phyloP scores from a whole-genome alignment of 441 rosid genomes.

The Mallotus japonicus region DNA sequence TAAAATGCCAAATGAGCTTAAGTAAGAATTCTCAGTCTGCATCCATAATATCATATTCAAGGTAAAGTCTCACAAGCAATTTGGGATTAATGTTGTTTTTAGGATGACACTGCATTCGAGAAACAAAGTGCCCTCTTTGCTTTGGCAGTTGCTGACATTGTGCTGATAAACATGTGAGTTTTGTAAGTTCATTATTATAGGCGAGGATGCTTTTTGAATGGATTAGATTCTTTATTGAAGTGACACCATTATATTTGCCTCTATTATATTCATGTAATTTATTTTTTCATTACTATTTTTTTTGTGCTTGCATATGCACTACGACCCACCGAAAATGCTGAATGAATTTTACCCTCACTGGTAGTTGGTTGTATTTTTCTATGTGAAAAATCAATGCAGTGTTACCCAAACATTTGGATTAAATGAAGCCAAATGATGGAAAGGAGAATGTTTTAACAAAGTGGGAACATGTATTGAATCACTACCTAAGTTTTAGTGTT shows the following conservation, averaged over 20 bases:
- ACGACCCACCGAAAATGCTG: not conserved
- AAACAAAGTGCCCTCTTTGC: conserved; percentile 93
- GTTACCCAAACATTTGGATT: not conserved
- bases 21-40: not conserved
- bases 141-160: conserved; percentile 83
- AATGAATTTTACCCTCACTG: not conserved
- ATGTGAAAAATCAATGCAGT: not conserved
- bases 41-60: not conserved
- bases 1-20: not conserved
- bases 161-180: conserved; percentile 87
- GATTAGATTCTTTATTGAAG: not conserved
- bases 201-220: conserved; percentile 2
- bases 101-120: conserved; percentile 96
- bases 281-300: not conserved
- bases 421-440: not conserved
- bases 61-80: not conserved
- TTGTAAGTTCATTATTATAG: not conserved
- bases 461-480: not conserved
- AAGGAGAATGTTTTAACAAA: not conserved
- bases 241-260: too few relatives aligned
- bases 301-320: not conserved
- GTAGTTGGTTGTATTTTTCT: not conserved
- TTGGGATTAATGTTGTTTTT: conserved; percentile 27
- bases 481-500: not conserved
- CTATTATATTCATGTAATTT: not conserved